Percentiles rank a stretch among this genome's conserved stretches.
These are phyloP conservation scores for Canavalia ensiformis DNA, from an alignment of 306 rosid genomes.

Conservation along the genomic window DNA sequence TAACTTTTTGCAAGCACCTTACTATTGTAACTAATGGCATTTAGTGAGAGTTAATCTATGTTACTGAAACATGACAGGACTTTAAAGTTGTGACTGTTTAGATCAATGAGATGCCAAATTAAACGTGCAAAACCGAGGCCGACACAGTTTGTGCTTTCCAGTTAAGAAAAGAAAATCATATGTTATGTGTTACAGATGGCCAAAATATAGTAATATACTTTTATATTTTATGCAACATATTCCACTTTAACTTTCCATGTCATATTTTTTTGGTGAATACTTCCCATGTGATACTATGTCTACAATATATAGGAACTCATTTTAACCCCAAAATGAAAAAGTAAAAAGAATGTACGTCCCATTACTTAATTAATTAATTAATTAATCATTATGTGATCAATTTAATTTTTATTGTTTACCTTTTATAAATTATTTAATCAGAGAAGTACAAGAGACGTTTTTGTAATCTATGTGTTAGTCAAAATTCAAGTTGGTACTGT, in stretches of 20 bases:
- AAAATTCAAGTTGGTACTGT: too few relatives aligned
- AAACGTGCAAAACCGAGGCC: neutral
- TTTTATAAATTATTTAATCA: neutral
- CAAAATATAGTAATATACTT: too few relatives aligned
- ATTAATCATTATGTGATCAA: neutral
- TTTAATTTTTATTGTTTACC: neutral
- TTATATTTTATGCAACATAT: too few relatives aligned
- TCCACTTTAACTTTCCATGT: too few relatives aligned
- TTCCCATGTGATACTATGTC: too few relatives aligned
- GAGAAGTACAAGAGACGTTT: too few relatives aligned
- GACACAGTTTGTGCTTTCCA: slow-evolving; percentile 15
- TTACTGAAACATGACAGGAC: neutral
- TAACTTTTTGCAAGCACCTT: slow-evolving; percentile 2
- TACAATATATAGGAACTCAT: neutral
- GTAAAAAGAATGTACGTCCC: neutral
- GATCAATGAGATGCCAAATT: neutral
- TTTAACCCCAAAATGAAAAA: neutral
- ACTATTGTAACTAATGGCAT: neutral
- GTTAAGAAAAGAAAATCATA: neutral
- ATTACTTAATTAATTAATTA: too few relatives aligned
- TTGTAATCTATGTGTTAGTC: too few relatives aligned
- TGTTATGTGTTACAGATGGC: too few relatives aligned
- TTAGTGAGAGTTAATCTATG: slow-evolving; percentile 5
- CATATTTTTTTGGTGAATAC: too few relatives aligned
- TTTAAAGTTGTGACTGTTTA: neutral